Conservation (phyloP, 352 stramenopile genomes). For the Blastocystis sp. region DNA sequence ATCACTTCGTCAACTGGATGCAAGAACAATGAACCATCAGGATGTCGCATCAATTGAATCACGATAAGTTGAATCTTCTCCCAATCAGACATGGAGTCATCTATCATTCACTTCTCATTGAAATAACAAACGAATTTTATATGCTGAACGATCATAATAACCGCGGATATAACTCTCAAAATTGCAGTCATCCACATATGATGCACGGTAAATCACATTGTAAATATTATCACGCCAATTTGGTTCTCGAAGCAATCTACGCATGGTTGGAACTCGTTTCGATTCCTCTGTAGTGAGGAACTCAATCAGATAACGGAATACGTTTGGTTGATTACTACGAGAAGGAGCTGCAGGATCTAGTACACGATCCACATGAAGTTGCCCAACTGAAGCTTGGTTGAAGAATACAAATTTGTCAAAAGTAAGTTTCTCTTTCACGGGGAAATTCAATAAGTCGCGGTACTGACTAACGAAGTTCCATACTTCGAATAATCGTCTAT, state of each 20-base stretch:
- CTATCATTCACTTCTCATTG: not conserved
- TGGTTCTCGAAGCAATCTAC: not conserved
- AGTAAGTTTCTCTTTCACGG: not conserved
- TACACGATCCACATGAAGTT: not conserved
- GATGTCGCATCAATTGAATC: slow-evolving; percentile 41
- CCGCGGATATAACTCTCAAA: slow-evolving; percentile 8
- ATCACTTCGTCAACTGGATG: slow-evolving; percentile 75
- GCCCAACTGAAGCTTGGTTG: not conserved
- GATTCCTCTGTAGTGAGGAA: not conserved
- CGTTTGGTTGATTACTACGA: not conserved
- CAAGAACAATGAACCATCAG: slow-evolving; percentile 73
- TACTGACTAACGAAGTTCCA: slow-evolving; percentile 31
- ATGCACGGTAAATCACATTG: not conserved
- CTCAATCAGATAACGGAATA: not conserved
- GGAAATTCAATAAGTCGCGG: not conserved
- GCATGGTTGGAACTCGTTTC: not conserved
- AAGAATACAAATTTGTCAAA: not conserved
- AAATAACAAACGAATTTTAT: not conserved
- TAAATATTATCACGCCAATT: not conserved
- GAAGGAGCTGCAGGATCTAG: not conserved
- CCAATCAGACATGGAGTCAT: not conserved
- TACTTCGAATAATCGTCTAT: slow-evolving; percentile 30
- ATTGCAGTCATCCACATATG: not conserved
- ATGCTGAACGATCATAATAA: not conserved
- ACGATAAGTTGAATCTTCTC: not conserved